phyloP scores from a whole-genome alignment of 805 yeast genomes.

The Teunomyces cretensis region DNA sequence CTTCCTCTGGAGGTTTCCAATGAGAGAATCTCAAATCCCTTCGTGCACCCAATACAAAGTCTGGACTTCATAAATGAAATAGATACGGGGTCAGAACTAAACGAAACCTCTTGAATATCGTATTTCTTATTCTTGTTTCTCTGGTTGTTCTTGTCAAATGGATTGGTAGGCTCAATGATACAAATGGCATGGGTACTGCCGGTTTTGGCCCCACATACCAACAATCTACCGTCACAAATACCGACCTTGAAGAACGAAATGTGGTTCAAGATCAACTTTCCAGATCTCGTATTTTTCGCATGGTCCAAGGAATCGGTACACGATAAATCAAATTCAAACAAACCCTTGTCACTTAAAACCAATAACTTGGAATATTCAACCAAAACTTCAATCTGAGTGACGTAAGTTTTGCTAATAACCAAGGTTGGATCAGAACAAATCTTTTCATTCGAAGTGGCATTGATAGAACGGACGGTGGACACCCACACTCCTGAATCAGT shows the following conservation, averaged over 20 bases:
- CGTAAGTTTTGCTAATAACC: constrained; percentile 70
- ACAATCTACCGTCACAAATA: constrained; percentile 81
- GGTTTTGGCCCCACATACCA: constrained; percentile 85
- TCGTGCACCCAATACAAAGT: constrained; percentile 92
- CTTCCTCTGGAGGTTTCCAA: constrained; percentile 63
- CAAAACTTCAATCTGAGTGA: constrained; percentile 85
- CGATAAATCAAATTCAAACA: constrained; percentile 71
- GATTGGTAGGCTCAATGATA: constrained; percentile 87
- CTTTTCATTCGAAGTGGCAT: constrained; percentile 47
- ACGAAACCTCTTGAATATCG: constrained; percentile 71
- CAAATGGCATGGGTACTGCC: constrained; percentile 78
- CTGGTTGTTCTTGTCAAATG: constrained; percentile 49
- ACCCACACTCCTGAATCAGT: constrained; percentile 90
- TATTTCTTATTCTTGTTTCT: constrained; percentile 61
- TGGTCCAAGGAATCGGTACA: constrained; percentile 50
- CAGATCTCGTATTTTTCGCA: constrained; percentile 55
- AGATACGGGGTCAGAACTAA: constrained; percentile 87
- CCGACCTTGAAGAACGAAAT: constrained; percentile 91
- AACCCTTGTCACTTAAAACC: constrained; percentile 76
- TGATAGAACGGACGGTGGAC: constrained; percentile 62
- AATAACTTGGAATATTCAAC: constrained; percentile 87
- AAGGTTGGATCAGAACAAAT: constrained; percentile 71
- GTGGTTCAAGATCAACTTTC: constrained; percentile 81
- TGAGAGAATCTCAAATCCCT: constrained; percentile 93
- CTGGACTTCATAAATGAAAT: constrained; percentile 86